These are phyloP conservation scores for Dendrobium huoshanense DNA, from an alignment of 106 monocot species.

Conservation along the genomic window DNA sequence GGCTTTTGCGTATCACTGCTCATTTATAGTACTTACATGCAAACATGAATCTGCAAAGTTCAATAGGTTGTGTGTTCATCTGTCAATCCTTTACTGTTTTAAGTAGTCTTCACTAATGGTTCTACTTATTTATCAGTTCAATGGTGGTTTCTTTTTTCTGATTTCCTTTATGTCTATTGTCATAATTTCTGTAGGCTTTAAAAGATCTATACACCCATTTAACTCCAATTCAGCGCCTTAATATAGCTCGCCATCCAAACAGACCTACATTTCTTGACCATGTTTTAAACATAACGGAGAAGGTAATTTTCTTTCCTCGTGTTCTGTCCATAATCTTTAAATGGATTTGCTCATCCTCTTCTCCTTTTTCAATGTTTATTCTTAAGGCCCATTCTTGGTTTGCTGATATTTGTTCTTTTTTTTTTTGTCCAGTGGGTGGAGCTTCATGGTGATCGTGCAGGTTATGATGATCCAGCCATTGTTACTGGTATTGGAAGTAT, in stretches of 20 bases:
- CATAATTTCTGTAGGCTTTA: constrained; percentile 43
- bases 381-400: background rate
- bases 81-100: too few relatives aligned
- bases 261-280: constrained; percentile 90
- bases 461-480: constrained; percentile 95
- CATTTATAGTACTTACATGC: too few relatives aligned
- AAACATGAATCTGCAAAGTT: too few relatives aligned
- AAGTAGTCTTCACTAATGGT: too few relatives aligned
- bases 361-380: background rate
- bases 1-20: too few relatives aligned
- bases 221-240: constrained; percentile 76
- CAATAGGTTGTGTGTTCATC: too few relatives aligned
- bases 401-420: constrained; percentile 2
- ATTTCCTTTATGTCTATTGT: constrained; percentile 7
- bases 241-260: constrained; percentile 84
- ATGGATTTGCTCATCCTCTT: background rate
- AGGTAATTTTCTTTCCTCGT: constrained; percentile 28
- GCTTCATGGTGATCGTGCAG: constrained; percentile 92
- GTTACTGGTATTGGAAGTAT: constrained; percentile 77
- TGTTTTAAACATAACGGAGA: constrained; percentile 77
- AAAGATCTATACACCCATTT: constrained; percentile 66
- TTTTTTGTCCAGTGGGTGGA: constrained; percentile 66
- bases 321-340: background rate
- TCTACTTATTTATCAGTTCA: too few relatives aligned
- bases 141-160: background rate